A percentile compares a stretch with the other conserved stretches of the same genome.
Conservation (phyloP, 805 yeast species). For the Wickerhamomyces alni region DNA sequence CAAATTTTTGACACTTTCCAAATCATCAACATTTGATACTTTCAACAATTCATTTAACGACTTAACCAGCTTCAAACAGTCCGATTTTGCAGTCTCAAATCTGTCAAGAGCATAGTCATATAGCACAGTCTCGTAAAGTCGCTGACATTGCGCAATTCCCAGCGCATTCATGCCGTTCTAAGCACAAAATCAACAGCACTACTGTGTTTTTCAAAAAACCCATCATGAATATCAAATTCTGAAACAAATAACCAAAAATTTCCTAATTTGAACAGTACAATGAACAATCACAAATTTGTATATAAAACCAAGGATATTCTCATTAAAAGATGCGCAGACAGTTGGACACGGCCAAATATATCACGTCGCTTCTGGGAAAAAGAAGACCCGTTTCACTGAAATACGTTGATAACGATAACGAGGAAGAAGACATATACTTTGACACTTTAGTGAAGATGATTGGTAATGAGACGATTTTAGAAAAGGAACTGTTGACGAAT, state of each 20-base stretch:
- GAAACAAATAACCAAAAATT: not conserved
- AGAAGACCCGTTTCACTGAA: not conserved
- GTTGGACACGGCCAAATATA: not conserved
- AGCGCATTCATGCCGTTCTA: not conserved
- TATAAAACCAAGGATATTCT: not conserved
- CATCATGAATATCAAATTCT: not conserved
- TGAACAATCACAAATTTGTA: not conserved
- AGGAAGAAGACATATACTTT: not conserved
- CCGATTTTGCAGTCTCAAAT: not conserved
- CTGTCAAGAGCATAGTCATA: not conserved
- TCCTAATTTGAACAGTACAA: not conserved
- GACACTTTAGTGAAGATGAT: slow-evolving; percentile 15
- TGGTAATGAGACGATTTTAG: slow-evolving; percentile 11
- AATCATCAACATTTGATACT: not conserved
- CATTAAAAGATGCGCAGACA: not conserved
- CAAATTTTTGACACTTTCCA: not conserved
- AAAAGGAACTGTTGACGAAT: slow-evolving; percentile 28
- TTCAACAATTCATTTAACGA: slow-evolving; percentile 1
- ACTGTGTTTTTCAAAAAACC: too few relatives aligned
- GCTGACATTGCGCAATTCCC: not conserved
- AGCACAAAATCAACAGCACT: too few relatives aligned
- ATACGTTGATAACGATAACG: too few relatives aligned
- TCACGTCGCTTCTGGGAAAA: slow-evolving; percentile 8
- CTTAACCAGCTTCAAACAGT: slow-evolving; percentile 1
- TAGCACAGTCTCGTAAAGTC: not conserved